Evolutionary conservation across 2,329 filamentous ascomycete species (phyloP).

Genomic region (Aureobasidium vineae): DNA sequence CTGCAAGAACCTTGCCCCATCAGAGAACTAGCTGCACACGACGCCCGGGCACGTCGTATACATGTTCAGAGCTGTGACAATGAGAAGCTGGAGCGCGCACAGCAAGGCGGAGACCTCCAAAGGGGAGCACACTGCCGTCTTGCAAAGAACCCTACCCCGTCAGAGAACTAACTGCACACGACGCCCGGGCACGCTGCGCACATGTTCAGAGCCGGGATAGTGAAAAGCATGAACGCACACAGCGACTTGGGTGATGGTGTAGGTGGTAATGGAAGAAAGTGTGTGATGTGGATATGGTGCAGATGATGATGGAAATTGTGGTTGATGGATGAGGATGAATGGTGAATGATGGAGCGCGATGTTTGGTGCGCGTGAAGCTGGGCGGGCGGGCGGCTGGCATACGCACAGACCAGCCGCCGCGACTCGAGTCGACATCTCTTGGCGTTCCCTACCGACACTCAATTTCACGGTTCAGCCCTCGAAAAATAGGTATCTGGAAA

Average conservation of each 20-base stretch:
- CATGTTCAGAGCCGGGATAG: background rate
- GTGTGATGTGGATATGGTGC: background rate
- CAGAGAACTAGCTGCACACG: background rate
- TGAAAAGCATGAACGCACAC: background rate
- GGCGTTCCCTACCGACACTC: background rate
- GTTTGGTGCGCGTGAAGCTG: background rate
- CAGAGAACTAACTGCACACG: background rate
- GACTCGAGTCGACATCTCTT: slow-evolving; percentile 2
- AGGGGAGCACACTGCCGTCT: background rate
- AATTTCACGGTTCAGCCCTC: too few relatives aligned
- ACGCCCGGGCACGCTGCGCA: background rate
- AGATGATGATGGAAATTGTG: background rate
- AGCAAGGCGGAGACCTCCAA: background rate
- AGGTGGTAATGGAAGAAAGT: background rate
- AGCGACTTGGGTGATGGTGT: background rate
- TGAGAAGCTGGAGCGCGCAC: background rate
- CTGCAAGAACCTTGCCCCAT: background rate
- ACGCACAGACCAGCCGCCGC: background rate
- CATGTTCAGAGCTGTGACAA: background rate
- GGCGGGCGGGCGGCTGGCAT: background rate
- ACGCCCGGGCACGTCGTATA: background rate
- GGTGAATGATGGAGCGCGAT: background rate
- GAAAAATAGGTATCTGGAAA: too few relatives aligned
- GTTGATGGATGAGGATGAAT: background rate
- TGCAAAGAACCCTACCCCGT: background rate